Conservation (phyloP, 2,329 filamentous ascomycete genomes). For the Colletotrichum paranaense region DNA sequence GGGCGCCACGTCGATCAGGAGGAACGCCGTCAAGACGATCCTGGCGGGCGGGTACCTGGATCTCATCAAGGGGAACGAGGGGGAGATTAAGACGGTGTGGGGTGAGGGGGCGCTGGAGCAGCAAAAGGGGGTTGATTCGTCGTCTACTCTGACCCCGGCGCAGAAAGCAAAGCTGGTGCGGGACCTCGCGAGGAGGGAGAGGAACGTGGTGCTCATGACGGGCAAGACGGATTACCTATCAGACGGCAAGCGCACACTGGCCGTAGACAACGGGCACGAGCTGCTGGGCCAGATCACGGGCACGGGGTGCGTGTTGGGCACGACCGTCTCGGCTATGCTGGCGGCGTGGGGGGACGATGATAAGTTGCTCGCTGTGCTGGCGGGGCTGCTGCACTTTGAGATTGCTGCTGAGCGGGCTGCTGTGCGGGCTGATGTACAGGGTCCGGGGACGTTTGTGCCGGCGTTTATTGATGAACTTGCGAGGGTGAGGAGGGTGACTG, state of each 20-base stretch:
- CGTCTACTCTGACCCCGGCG: constrained; percentile 57
- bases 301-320: constrained; percentile 87
- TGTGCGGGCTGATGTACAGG: constrained; percentile 72
- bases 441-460: constrained; percentile 88
- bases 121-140: constrained; percentile 89
- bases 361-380: constrained; percentile 77
- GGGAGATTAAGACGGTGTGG: constrained; percentile 82
- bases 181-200: constrained; percentile 74
- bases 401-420: constrained; percentile 77
- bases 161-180: constrained; percentile 71
- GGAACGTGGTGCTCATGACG: constrained; percentile 84
- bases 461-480: constrained; percentile 82
- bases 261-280: constrained; percentile 81
- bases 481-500: constrained; percentile 60
- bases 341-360: constrained; percentile 71
- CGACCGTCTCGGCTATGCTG: constrained; percentile 80
- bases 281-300: constrained; percentile 79
- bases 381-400: constrained; percentile 82
- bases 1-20: constrained; percentile 62
- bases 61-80: constrained; percentile 94
- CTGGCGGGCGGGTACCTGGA: constrained; percentile 82
- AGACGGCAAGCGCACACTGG: constrained; percentile 76
- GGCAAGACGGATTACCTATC: constrained; percentile 82
- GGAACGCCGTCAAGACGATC: constrained; percentile 76
- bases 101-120: constrained; percentile 61